Percentiles rank a stretch among this genome's conserved stretches.
Conservation (phyloP, 2,329 filamentous ascomycete genomes). For the Chrysoporthe austroafricana region DNA sequence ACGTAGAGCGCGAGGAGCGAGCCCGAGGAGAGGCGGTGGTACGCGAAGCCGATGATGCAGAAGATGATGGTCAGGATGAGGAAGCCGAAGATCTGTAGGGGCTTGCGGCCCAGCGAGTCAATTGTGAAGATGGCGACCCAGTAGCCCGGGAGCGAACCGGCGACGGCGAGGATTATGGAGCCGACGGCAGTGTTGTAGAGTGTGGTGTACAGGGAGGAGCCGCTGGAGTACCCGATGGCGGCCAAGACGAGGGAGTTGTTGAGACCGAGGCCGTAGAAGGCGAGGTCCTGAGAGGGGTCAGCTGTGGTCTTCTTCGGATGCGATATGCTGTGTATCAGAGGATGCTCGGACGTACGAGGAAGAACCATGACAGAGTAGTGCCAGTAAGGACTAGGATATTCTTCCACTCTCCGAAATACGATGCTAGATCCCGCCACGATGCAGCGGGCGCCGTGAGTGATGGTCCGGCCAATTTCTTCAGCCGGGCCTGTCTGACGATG, state of each 20-base stretch:
- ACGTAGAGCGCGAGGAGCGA: slow-evolving; percentile 65
- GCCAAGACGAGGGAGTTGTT: slow-evolving; percentile 74
- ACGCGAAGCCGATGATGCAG: slow-evolving; percentile 64
- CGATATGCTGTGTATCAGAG: neutral
- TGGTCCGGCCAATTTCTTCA: slow-evolving; percentile 55
- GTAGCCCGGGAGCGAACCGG: slow-evolving; percentile 79
- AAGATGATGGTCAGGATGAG: slow-evolving; percentile 64
- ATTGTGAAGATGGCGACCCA: slow-evolving; percentile 75
- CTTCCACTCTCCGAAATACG: slow-evolving; percentile 71
- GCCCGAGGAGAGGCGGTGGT: slow-evolving; percentile 50
- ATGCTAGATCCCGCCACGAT: slow-evolving; percentile 68
- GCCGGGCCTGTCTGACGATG: slow-evolving; percentile 52
- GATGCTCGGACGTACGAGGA: slow-evolving; percentile 52
- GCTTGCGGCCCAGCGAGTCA: slow-evolving; percentile 76
- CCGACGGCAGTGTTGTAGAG: slow-evolving; percentile 76
- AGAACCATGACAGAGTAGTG: slow-evolving; percentile 82
- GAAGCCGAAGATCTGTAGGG: slow-evolving; percentile 71
- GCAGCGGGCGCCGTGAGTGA: slow-evolving; percentile 68
- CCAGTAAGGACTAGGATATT: slow-evolving; percentile 74
- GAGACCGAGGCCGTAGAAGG: slow-evolving; percentile 73
- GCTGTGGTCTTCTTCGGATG: neutral
- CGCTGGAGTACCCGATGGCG: slow-evolving; percentile 72
- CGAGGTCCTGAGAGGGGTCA: slow-evolving; percentile 58
- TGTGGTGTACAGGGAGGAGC: slow-evolving; percentile 66
- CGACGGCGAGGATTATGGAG: slow-evolving; percentile 76